Base-by-base conservation (phyloP, 352 stramenopile genomes). In the Phytopythium montanum region DNA sequence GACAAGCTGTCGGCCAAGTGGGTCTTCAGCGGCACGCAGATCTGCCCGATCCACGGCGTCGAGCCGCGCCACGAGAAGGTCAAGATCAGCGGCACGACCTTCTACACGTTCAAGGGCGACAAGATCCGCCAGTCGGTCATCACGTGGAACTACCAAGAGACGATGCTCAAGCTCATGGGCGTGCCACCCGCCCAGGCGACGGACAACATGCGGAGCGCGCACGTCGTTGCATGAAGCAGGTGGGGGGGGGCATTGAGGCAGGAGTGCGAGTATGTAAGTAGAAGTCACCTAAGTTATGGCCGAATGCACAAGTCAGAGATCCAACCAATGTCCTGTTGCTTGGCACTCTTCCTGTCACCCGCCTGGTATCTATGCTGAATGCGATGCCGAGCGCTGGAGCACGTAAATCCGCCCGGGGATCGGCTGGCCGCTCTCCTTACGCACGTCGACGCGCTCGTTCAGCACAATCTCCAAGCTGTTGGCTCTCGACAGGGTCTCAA, bases 21-120 rank as follows among this genome's bases (percentile, higher is more conserved):
- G 82, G 75, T 79, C 7, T 92, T 92, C 54, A 88, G 82, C 39
- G 82, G 82, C 59, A 92, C 82, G 38, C 82, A 92, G 56, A 89
- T 90, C 61, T 88, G 72, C 60, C 80, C 80, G 36, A 84, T 92
- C 61, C 80, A 87, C 36, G 82, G 82, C 26, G 69, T 92, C 10
- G 65, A 87, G 56, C 82, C 82, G 39, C 82, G 80, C 13, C 76
- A 90, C 59, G 77, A 90, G 63, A 92, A 92, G 60, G 75, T 92
- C 12, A 87, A 77, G 66, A 90, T 92, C 64, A 83, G 73, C 28
- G 82, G 82, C 53, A 85, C 79, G 54, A 86, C 82, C 4, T 85
- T 87, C 53, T 92, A 90, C 59, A 83, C 77, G 34, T 92, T 92
- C 62, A 87, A 88, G 54, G 78, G 78, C 60, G 79, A 92, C 60